Base-by-base conservation (phyloP, 1,284 basidiomycete genomes). In the Cutaneotrichosporon cavernicola region DNA sequence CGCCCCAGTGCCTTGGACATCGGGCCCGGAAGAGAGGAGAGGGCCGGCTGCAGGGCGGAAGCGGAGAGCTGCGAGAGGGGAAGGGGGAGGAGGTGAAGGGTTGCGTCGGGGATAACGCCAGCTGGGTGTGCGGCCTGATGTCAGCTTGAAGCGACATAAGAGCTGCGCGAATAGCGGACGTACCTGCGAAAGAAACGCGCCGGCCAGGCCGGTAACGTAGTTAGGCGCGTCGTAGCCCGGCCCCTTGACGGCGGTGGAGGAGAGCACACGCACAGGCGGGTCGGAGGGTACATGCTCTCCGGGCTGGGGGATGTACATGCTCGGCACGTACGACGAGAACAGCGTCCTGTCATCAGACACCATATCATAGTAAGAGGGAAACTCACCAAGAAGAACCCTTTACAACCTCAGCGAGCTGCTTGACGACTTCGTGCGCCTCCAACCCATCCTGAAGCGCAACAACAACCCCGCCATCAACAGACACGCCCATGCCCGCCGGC, bases 161-260 rank as follows among this genome's bases (percentile, higher is more conserved):
- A 46, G 30, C n/a, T 31, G 36, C 36, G n/a, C n/a, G n/a, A 36
- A 36, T 36, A 10, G 40, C 2, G 40, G 6, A 58, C 69, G 32
- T 46, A 76, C 75, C 13, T 69, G 58, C 2, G 71, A 69, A 18
- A 72, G 63, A 18, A 79, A 61, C 16, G 72, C 74, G 14, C 67
- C 77, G 1, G 74, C 70, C 1, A 77, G 22, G 3, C 76, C 77
- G 2, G 74, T 77, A 11, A 74, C 60, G 60, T 72, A 76, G 67
- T 79, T 79, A 9, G 77, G 77, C 26, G 74, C 68, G n/a, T 71
- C 72, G 64, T 69, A 73, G 30, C 55, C 60, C 21, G 58, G 40
- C 10, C 62, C 65, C 13, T 58, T 26, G 4, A 36, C 32, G 16
- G 18, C 18, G 3, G 22, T 18, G 1, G 34, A 50, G 8, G 69